These are phyloP conservation scores for Trichoderma orchidacearum DNA, from an alignment of 495 filamentous ascomycete species.

Conservation along the genomic window DNA sequence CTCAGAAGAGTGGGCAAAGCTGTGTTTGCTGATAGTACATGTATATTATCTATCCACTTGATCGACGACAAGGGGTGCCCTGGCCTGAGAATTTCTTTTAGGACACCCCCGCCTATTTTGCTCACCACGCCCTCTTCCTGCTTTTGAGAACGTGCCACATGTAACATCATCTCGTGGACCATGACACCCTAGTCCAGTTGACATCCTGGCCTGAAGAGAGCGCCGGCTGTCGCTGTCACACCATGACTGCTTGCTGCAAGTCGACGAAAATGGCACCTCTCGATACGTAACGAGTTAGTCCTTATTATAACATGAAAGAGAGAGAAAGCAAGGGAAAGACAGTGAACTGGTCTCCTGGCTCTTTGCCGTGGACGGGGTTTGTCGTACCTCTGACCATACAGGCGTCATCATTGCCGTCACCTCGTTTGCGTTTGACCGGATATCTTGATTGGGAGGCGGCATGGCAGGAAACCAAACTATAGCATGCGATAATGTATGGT, in stretches of 20 bases:
- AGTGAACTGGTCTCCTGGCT: neutral
- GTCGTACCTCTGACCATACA: neutral
- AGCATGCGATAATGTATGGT: no score
- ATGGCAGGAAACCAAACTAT: neutral
- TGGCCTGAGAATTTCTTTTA: neutral
- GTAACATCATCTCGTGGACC: neutral
- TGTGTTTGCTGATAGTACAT: no score
- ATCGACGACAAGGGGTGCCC: neutral
- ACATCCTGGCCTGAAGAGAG: neutral
- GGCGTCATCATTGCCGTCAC: neutral
- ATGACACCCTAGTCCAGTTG: neutral
- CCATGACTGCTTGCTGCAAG: neutral
- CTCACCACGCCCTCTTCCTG: neutral
- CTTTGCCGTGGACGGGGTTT: neutral
- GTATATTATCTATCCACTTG: neutral
- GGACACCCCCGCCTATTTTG: neutral
- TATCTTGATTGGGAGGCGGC: neutral
- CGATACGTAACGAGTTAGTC: neutral
- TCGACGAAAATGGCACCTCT: neutral
- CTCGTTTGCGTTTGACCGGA: neutral
- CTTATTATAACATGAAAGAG: neutral
- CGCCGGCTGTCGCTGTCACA: neutral
- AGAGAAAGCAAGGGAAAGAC: neutral
- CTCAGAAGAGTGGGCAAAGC: no score
- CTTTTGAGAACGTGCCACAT: conserved; percentile 1